Conservation (phyloP, 1,139 yeast species). For the Kurtzmaniella natalensis region DNA sequence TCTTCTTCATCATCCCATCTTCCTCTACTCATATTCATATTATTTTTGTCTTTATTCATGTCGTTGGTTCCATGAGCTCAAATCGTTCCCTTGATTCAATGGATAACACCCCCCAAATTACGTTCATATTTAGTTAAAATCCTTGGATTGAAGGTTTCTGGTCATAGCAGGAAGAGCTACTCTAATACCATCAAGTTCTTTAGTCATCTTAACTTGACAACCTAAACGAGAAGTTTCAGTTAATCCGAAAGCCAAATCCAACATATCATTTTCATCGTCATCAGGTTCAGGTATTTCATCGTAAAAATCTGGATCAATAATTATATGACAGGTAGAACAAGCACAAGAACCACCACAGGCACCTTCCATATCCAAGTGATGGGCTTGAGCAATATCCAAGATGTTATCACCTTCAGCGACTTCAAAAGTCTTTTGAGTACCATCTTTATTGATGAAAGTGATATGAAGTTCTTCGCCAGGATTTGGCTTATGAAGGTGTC, state of each 20-base stretch:
- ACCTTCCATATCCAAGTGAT: constrained; percentile 94
- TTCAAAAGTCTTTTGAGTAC: constrained; percentile 73
- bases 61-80: no score
- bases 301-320: constrained; percentile 90
- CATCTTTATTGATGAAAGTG: constrained; percentile 91
- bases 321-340: constrained; percentile 95
- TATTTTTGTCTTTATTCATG: no score
- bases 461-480: constrained; percentile 91
- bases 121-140: constrained; percentile 42
- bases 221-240: constrained; percentile 96
- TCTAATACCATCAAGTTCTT: constrained; percentile 86
- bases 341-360: constrained; percentile 99
- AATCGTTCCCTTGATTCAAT: no score
- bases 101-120: no score
- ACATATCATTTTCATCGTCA: constrained; percentile 97
- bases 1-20: not conserved
- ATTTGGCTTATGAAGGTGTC: constrained; percentile 83
- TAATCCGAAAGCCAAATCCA: constrained; percentile 93
- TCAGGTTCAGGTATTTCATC: constrained; percentile 92
- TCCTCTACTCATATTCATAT: not conserved
- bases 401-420: constrained; percentile 91
- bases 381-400: constrained; percentile 91
- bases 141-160: constrained; percentile 77
- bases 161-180: constrained; percentile 99
- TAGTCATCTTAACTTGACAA: constrained; percentile 86